phyloP scores from a whole-genome alignment of 2,329 filamentous ascomycete genomes.

The Geosmithia putterillii region DNA sequence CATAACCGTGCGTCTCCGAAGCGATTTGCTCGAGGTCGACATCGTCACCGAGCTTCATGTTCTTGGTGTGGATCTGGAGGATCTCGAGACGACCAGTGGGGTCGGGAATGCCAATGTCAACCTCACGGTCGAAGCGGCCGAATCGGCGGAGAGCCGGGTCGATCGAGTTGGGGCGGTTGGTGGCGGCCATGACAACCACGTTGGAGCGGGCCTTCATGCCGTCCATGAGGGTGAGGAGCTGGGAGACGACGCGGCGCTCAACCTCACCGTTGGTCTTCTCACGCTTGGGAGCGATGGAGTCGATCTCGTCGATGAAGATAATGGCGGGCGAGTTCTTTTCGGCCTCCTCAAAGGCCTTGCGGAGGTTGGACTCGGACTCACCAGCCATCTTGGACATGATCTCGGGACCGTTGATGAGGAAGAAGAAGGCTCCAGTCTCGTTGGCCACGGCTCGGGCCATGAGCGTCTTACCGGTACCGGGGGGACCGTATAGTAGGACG shows the following conservation, averaged over 20 bases:
- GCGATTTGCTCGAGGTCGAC: slow-evolving; percentile 96
- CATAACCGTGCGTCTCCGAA: slow-evolving; percentile 95
- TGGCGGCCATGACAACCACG: slow-evolving; percentile 97
- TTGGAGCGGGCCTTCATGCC: slow-evolving; percentile 99
- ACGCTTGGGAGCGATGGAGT: slow-evolving; percentile 98
- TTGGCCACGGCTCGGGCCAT: slow-evolving; percentile 99
- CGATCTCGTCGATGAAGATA: slow-evolving; percentile 99
- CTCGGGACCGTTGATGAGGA: slow-evolving; percentile 97
- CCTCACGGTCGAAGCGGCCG: slow-evolving; percentile 96
- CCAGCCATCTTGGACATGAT: slow-evolving; percentile 99
- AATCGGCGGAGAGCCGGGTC: slow-evolving; percentile 95
- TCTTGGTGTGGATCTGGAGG: slow-evolving; percentile 99
- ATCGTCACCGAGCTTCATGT: slow-evolving; percentile 98
- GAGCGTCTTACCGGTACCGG: slow-evolving; percentile 97
- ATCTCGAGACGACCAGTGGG: slow-evolving; percentile 98
- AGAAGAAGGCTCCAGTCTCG: slow-evolving; percentile 98
- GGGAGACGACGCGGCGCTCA: slow-evolving; percentile 94
- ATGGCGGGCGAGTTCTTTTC: slow-evolving; percentile 99
- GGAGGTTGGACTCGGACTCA: slow-evolving; percentile 95
- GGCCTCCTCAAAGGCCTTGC: slow-evolving; percentile 98
- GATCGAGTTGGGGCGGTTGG: slow-evolving; percentile 97
- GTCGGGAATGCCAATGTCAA: slow-evolving; percentile 96
- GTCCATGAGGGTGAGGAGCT: slow-evolving; percentile 96
- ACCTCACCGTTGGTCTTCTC: slow-evolving; percentile 99
- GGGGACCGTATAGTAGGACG: slow-evolving; percentile 92